These are phyloP conservation scores for Talaromyces sp. DNA, from an alignment of 2,329 filamentous ascomycete species.

Conservation along the genomic window DNA sequence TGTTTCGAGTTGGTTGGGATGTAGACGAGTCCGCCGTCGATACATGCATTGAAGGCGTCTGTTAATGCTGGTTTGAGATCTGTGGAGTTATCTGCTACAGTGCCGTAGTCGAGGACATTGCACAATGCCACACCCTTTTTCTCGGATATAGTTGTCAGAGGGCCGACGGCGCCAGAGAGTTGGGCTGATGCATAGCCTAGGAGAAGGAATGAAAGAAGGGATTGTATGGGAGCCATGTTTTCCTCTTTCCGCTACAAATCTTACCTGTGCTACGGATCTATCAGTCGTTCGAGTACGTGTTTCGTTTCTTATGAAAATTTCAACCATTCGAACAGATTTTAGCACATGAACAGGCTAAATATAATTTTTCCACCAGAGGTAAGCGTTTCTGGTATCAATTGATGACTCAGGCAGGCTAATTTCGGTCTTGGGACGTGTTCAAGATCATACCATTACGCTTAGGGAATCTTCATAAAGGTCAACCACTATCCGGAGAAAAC, in stretches of 20 bases:
- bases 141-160: slow-evolving; percentile 40
- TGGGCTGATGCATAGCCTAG: slow-evolving; percentile 31
- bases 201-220: not conserved
- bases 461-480: not conserved
- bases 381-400: not conserved
- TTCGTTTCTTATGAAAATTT: not conserved
- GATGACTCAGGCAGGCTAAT: too few species aligned
- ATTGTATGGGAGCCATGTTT: not conserved
- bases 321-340: not conserved
- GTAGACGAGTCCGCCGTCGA: not conserved
- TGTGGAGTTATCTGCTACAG: not conserved
- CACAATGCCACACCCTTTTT: slow-evolving; percentile 48
- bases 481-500: not conserved
- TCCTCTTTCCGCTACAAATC: too few species aligned
- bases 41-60: not conserved
- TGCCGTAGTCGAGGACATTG: not conserved
- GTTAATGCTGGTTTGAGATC: not conserved
- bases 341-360: not conserved
- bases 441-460: not conserved
- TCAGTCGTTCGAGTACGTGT: not conserved
- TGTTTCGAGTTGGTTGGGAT: not conserved
- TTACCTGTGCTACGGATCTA: not conserved
- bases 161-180: slow-evolving; percentile 47
- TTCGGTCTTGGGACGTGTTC: too few species aligned
- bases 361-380: not conserved